These are phyloP conservation scores for Tribonema minus DNA, from an alignment of 108 stramenopile genomes.

Conservation along the genomic window DNA sequence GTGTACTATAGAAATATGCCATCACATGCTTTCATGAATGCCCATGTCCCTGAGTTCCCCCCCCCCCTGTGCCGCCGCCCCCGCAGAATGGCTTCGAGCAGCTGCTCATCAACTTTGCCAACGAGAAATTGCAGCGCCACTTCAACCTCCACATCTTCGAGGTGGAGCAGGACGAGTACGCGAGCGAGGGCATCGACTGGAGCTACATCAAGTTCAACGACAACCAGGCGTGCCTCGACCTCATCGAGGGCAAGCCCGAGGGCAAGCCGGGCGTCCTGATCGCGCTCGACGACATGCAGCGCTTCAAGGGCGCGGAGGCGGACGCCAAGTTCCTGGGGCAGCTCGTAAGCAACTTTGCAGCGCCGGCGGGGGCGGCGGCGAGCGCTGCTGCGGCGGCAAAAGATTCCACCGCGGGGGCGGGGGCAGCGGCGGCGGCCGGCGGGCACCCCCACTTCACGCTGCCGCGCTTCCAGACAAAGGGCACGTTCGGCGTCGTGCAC, in stretches of 20 bases:
- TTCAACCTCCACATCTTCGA: slow-evolving; percentile 93
- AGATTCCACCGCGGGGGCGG: slow-evolving; percentile 57
- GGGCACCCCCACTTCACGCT: slow-evolving; percentile 72
- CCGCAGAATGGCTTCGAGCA: slow-evolving; percentile 94
- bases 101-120: slow-evolving; percentile 90
- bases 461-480: slow-evolving; percentile 73
- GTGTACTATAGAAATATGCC: too few relatives aligned
- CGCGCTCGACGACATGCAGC: slow-evolving; percentile 20
- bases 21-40: too few relatives aligned
- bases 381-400: slow-evolving; percentile 10
- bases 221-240: slow-evolving; percentile 87
- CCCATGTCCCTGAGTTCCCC: too few relatives aligned
- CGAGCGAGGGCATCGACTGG: slow-evolving; percentile 91
- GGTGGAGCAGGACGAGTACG: slow-evolving; percentile 85
- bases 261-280: slow-evolving; percentile 20
- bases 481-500: slow-evolving; percentile 78
- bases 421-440: slow-evolving; percentile 24
- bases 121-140: slow-evolving; percentile 84
- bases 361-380: slow-evolving; percentile 53
- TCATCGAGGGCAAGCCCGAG: slow-evolving; percentile 90
- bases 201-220: slow-evolving; percentile 94
- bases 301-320: slow-evolving; percentile 67
- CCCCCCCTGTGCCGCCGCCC: too few relatives aligned
- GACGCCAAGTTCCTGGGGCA: slow-evolving; percentile 74
- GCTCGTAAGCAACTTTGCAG: slow-evolving; percentile 69